Evolutionary conservation across 306 rosid genomes (phyloP).

Genomic region (Luffa aegyptiaca): DNA sequence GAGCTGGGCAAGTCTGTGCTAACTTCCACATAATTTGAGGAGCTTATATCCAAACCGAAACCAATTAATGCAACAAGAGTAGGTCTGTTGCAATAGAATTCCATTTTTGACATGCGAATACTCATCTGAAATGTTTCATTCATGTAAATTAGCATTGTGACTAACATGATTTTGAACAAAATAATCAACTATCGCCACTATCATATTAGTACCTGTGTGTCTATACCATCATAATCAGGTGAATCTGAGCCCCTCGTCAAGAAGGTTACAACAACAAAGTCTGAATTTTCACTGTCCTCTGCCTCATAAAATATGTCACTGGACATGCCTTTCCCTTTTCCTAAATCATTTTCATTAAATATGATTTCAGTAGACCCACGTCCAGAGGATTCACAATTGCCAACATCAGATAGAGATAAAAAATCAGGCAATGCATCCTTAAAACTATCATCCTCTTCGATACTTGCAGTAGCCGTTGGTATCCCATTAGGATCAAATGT

Average conservation of each 20-base stretch:
- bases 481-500: constrained; percentile 33
- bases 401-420: constrained; percentile 47
- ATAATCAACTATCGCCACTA: not conserved
- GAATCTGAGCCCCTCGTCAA: constrained; percentile 60
- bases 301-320: constrained; percentile 65
- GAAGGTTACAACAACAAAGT: constrained; percentile 64
- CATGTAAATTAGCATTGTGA: constrained; percentile 15
- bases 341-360: constrained; percentile 42
- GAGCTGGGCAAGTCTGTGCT: constrained; percentile 17
- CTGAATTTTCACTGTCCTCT: constrained; percentile 52
- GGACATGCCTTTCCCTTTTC: constrained; percentile 37
- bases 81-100: constrained; percentile 85
- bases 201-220: constrained; percentile 59
- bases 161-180: not conserved
- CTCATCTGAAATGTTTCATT: constrained; percentile 58
- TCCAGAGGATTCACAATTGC: constrained; percentile 26
- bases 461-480: constrained; percentile 28
- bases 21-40: constrained; percentile 27
- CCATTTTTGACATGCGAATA: constrained; percentile 78
- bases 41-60: constrained; percentile 69
- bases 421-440: constrained; percentile 88
- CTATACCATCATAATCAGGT: constrained; percentile 75
- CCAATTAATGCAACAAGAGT: constrained; percentile 81
- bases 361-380: constrained; percentile 43
- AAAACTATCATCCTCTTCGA: constrained; percentile 72